Conservation (phyloP, 768 basidiomycete genomes). For the Xanthoconium purpureum region DNA sequence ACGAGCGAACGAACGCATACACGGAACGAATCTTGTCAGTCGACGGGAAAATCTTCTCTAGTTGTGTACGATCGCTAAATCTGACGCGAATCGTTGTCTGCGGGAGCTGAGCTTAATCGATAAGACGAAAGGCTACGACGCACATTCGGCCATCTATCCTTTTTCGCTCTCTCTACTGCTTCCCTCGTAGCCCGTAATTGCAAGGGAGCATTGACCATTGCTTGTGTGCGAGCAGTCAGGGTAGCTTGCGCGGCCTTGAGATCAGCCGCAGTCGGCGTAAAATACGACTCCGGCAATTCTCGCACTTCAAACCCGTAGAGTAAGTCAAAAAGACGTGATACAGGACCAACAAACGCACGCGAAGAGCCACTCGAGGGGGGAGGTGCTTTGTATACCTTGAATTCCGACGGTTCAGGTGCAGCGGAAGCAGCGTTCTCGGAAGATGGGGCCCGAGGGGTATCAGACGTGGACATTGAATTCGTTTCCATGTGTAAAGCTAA, state of each 20-base stretch:
- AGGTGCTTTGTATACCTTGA: conserved; percentile 51
- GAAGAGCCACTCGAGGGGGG: conserved; percentile 25
- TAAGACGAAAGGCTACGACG: background rate
- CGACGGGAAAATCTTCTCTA: conserved; percentile 78
- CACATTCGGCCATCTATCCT: conserved; percentile 73
- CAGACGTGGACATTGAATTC: conserved; percentile 22
- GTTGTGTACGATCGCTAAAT: conserved; percentile 76
- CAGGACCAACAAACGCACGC: conserved; percentile 32
- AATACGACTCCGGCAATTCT: conserved; percentile 69
- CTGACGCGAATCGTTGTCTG: conserved; percentile 81
- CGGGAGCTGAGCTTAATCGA: conserved; percentile 12
- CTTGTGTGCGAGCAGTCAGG: conserved; percentile 56
- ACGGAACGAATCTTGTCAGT: conserved; percentile 76
- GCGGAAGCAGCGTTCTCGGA: background rate
- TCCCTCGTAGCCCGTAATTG: conserved; percentile 64
- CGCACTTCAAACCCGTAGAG: conserved; percentile 30
- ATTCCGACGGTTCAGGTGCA: conserved; percentile 23
- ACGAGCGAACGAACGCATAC: conserved; percentile 78
- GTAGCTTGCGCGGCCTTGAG: conserved; percentile 64
- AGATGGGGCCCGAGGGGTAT: conserved; percentile 14
- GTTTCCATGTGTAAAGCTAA: conserved; percentile 13
- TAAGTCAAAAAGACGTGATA: conserved; percentile 4
- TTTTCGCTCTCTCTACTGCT: conserved; percentile 54
- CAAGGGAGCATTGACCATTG: conserved; percentile 68
- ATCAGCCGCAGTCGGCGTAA: conserved; percentile 68